Conservation (phyloP, 2,329 filamentous ascomycete species). For the Exophiala sideris region DNA sequence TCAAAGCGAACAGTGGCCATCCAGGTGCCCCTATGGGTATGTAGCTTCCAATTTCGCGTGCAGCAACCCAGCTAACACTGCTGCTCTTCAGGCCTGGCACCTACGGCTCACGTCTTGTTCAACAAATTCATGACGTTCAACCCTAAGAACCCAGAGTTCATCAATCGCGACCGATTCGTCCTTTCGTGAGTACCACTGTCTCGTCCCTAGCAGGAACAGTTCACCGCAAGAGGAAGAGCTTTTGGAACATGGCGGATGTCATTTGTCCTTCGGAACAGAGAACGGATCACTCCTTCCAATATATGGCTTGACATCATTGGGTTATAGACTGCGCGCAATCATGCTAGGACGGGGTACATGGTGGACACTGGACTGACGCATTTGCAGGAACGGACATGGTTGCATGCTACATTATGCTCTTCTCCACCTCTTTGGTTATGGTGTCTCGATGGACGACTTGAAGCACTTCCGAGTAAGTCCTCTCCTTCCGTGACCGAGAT, state of each 20-base stretch:
- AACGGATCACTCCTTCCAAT: background rate
- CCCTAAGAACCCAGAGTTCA: slow-evolving; percentile 96
- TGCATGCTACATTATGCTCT: slow-evolving; percentile 99
- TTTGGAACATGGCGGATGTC: background rate
- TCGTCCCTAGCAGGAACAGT: background rate
- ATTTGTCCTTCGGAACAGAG: background rate
- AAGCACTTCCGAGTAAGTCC: slow-evolving; percentile 88
- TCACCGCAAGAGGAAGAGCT: background rate
- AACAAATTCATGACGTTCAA: slow-evolving; percentile 99
- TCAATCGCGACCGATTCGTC: slow-evolving; percentile 97
- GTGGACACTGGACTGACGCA: slow-evolving; percentile 10
- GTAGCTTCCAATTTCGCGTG: background rate
- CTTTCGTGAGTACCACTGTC: slow-evolving; percentile 75
- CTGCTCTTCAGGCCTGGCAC: slow-evolving; percentile 66
- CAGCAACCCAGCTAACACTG: background rate
- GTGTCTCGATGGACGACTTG: slow-evolving; percentile 79
- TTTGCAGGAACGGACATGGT: slow-evolving; percentile 83
- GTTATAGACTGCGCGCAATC: no score
- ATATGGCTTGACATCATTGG: no score
- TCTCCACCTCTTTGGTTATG: slow-evolving; percentile 94
- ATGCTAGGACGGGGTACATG: no score
- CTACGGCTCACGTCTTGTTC: slow-evolving; percentile 92
- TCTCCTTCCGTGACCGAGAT: slow-evolving; percentile 48
- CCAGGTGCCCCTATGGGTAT: slow-evolving; percentile 87
- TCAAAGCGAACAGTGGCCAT: slow-evolving; percentile 94